phyloP scores from a whole-genome alignment of 2,329 filamentous ascomycete genomes.

The Ascochyta fabae region DNA sequence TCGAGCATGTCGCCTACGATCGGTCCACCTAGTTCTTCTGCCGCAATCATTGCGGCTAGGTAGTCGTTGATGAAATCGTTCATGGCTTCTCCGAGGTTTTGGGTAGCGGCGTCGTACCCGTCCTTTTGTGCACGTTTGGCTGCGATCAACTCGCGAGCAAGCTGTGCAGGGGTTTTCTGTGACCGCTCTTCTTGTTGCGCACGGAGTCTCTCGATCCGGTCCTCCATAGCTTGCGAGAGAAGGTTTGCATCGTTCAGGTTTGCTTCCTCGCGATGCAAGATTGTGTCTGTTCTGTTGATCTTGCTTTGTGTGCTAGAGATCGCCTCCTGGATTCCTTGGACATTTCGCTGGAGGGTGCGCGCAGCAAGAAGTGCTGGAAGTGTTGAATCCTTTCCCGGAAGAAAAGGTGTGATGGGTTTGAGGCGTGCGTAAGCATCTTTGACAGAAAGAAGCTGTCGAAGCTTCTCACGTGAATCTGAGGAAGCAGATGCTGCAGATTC shows the following conservation, averaged over 20 bases:
- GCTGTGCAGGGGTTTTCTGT: conserved; percentile 65
- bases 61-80: conserved; percentile 73
- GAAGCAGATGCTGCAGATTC: conserved; percentile 43
- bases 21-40: conserved; percentile 82
- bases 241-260: conserved; percentile 56
- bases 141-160: conserved; percentile 67
- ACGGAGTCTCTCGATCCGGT: conserved; percentile 66
- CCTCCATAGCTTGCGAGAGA: conserved; percentile 57
- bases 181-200: conserved; percentile 63
- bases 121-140: conserved; percentile 66
- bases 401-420: conserved; percentile 65
- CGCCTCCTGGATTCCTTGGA: conserved; percentile 68
- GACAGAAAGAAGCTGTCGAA: conserved; percentile 59
- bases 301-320: conserved; percentile 55
- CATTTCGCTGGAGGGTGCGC: conserved; percentile 68
- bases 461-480: conserved; percentile 41
- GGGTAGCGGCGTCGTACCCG: conserved; percentile 66
- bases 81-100: conserved; percentile 67
- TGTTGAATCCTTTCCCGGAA: conserved; percentile 71
- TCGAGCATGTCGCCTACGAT: conserved; percentile 78
- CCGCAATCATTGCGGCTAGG: conserved; percentile 77
- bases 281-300: conserved; percentile 48
- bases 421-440: conserved; percentile 71
- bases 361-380: conserved; percentile 75
- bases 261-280: conserved; percentile 54